Evolutionary conservation across 352 stramenopile species (phyloP), one percentile per base, ranked within the genome.

Genomic region (Phytophthora pluvialis): DNA sequence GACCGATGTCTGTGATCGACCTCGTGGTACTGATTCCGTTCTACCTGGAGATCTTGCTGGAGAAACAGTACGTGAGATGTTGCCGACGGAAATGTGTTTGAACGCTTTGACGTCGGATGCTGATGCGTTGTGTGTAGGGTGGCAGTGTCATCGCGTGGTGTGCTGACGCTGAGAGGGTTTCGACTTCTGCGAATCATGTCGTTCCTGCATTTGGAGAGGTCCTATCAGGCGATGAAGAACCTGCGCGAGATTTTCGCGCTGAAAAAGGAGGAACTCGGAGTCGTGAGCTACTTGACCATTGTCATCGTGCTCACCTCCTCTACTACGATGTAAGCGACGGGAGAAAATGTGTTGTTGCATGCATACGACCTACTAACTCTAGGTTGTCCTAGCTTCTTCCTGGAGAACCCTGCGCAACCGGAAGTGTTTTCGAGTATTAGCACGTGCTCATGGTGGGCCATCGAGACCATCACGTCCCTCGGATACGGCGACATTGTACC

Each of bases 401-500:
- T 93, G 7, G 85, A 95, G 45, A 92, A 92, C 48, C 63, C 62
- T 9, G 74, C 77, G 3, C 87, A 95, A 31, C 87, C 87, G 2
- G 67, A 90, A 15, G 74, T 93, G 0, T 95, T 95, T 47, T 90
- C 86, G 10, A 94, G 77, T 52, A 83, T 93, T 28, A 80, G 83
- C 2, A 85, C 83, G 9, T 92, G 80, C 13, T 81, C 86, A 6
- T 94, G 80, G 81, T 95, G 87, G 87, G 76, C 78, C 0, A 87
- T 95, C 4, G 78, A 91, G 46, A 95, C 87, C 7, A 93, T 95
- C 63, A 95, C 87, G 12, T 94, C 87, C 40, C 81, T 95, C n/a
- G 87, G 87, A 36, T 95, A 95, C 39, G 85, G 85, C 9, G 83
- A 95, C 49, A 94, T 93, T n/a, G 85, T 94, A 6, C 87, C 87